Evolutionary conservation across 108 stramenopile species (phyloP), one percentile per base, ranked within the genome.

Genomic region (Craspedostauros australis): DNA sequence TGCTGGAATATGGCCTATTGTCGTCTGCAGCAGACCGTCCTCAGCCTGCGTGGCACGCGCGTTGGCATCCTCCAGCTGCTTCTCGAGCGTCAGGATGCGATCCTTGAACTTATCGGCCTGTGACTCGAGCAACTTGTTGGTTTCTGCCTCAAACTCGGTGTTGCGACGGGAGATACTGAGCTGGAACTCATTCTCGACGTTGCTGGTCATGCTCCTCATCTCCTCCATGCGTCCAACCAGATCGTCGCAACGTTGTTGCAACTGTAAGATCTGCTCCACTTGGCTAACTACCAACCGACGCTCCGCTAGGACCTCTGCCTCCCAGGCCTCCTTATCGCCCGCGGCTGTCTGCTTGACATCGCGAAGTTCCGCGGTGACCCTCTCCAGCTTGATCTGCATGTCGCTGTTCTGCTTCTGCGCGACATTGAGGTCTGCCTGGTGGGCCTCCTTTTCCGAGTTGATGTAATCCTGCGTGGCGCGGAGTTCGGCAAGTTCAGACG

Each of bases 201-300:
- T 55, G 22, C 19, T 31, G 6, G 91, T 86, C 50, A 75, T 19
- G 11, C 46, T 47, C 30, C 69, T 64, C 40, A 85, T 24, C 24
- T 50, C 58, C 30, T 78, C 52, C 64, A 84, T 50, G 38, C 80
- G 77, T 29, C 53, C 19, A 23, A 50, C 56, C 2, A 72, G 38
- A 40, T 41, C 39, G 33, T 79, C 70, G 33, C 62, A 50, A 34
- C 66, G 60, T 40, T 77, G 66, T 39, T 80, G 47, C 43, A 77
- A 50, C 19, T 75, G 59, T 3, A 70, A 33, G 60, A 83, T 54
- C 27, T 79, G 68, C 43, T 81, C 71, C 45, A 83, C 80, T 60
- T 85, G 86, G 54, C 86, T 30, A 29, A 49, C 46, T 3, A 77
- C 68, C 47, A 90, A 57, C 40, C 66, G 54, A 12, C 82, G 67